Evolutionary conservation across 768 basidiomycete genomes (phyloP), one percentile per base, ranked within the genome.

Genomic region (Glaciozyma martinii): DNA sequence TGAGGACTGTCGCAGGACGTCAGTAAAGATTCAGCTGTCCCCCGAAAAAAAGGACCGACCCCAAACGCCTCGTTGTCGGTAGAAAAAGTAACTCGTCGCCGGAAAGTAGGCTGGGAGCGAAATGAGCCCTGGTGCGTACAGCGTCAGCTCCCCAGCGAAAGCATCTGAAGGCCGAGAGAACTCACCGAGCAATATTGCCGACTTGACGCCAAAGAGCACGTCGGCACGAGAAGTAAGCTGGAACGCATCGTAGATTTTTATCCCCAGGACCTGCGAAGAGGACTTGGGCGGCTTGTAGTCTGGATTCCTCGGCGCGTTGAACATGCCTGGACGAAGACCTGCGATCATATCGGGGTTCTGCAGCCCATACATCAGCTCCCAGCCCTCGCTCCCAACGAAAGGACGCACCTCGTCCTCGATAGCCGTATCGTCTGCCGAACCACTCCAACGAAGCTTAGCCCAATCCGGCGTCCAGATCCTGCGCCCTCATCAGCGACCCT

Each of bases 381-480:
- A 8, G 12, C 23, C n/a, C 13, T 50, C 13, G n/a, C n/a, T 5
- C 4, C 23, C 25, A 15, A 50, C n/a, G 16, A 2, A 10, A 25
- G 10, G 25, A 29, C 59, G 21, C 19, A 65, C 67, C 46, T 70
- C 65, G 42, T 70, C 68, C 21, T 61, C 62, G 33, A 46, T 40
- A 9, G 55, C 60, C 29, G 61, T 57, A 32, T 46, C 54, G 0
- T 33, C 65, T 0, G 23, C 54, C 1, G 52, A 44, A 9, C 25
- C 60, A 15, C 53, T 57, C 29, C 63, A 70, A 1, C 42, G 42
- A 1, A 58, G 50, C 43, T 60, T 62, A 0, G 54, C 42, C 62
- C 62, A 65, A 21, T 64, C 62, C 1, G 68, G 68, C 23, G 60
- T 59, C 68, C 68, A 70, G 30, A 70, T 8, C 43, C 68, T 68